Evolutionary conservation across 192 early-diverging fungal species (phyloP).

Genomic region (Funneliformis geosporum): DNA sequence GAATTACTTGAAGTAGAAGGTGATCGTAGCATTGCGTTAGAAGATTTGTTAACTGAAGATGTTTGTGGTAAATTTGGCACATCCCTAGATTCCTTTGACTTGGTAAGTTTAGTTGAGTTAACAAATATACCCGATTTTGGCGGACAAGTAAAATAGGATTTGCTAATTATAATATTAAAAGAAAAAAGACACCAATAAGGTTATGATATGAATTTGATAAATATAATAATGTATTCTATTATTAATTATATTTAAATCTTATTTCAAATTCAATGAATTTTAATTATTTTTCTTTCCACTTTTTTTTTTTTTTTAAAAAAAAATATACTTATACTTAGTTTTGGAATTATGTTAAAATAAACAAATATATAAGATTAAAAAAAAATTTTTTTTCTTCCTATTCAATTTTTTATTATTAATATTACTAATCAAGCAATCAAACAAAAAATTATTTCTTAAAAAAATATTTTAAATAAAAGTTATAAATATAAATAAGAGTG

Average conservation of each 20-base stretch:
- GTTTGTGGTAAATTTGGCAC: constrained; percentile 29
- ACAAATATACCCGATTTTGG: constrained; percentile 73
- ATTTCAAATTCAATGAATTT: no score
- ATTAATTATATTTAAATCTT: no score
- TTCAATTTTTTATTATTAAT: no score
- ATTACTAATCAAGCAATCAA: no score
- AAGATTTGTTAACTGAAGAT: background rate
- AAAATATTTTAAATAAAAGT: no score
- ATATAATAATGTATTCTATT: background rate
- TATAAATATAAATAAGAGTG: no score
- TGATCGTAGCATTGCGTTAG: constrained; percentile 28
- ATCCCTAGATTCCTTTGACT: constrained; percentile 34
- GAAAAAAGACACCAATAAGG: background rate
- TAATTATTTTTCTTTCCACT: no score
- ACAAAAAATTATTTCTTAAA: no score
- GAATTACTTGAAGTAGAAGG: constrained; percentile 28
- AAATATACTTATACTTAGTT: background rate
- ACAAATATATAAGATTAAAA: no score
- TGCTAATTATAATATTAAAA: constrained; percentile 40
- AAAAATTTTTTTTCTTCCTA: background rate
- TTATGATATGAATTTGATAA: background rate
- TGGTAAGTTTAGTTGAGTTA: constrained; percentile 60
- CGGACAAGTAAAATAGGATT: constrained; percentile 70
- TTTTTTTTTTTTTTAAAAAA: no score
- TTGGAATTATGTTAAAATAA: background rate